phyloP scores from a whole-genome alignment of 352 stramenopile species.

The Globisporangium ultimum region DNA sequence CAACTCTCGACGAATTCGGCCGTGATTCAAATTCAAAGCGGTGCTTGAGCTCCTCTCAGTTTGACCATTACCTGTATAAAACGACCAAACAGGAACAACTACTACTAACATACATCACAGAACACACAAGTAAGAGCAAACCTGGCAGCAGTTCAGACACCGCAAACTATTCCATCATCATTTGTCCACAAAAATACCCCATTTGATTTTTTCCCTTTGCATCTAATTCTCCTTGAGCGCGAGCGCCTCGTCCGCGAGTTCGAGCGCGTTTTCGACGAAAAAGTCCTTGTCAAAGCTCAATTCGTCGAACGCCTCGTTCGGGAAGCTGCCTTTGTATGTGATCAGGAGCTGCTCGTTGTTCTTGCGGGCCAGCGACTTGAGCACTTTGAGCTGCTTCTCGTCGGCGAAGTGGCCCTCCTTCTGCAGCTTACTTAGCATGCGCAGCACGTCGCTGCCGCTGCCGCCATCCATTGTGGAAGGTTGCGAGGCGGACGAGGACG shows the following conservation, averaged over 20 bases:
- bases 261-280: slow-evolving; percentile 80
- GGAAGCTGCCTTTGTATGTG: slow-evolving; percentile 78
- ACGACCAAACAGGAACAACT: not conserved
- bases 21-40: slow-evolving; percentile 5
- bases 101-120: not conserved
- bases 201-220: slow-evolving; percentile 2
- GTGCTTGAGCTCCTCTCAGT: not conserved
- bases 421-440: slow-evolving; percentile 70
- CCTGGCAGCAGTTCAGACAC: not conserved
- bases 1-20: slow-evolving; percentile 20
- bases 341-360: slow-evolving; percentile 74
- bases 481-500: slow-evolving; percentile 6
- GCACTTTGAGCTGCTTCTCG: slow-evolving; percentile 65
- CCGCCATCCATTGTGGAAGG: slow-evolving; percentile 12
- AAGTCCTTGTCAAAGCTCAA: slow-evolving; percentile 72
- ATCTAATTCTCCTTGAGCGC: slow-evolving; percentile 19
- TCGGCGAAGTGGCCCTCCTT: slow-evolving; percentile 74
- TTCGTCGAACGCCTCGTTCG: slow-evolving; percentile 43
- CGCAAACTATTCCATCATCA: not conserved
- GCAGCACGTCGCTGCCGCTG: slow-evolving; percentile 67
- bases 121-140: not conserved
- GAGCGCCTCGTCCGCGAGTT: slow-evolving; percentile 69
- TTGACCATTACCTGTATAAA: not conserved
- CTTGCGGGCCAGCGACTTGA: slow-evolving; percentile 85
- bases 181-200: not conserved